Evolutionary conservation across 352 stramenopile genomes (phyloP).

Genomic region (Aphanomyces cochlioides): DNA sequence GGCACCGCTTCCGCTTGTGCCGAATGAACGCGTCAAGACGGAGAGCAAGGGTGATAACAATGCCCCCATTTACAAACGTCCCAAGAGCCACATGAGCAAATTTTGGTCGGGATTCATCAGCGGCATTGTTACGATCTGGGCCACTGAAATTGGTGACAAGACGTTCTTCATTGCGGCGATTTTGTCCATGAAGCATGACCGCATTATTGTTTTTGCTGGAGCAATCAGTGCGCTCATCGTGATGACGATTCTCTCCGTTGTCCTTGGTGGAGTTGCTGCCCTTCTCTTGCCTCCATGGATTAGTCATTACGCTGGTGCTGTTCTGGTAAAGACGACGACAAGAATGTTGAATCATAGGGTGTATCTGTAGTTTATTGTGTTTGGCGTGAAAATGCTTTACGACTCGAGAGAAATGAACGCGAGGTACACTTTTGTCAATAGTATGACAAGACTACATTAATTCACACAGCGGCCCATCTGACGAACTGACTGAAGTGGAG

Average conservation of each 20-base stretch:
- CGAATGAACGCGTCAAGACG: conserved; percentile 24
- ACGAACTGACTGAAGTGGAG: conserved; percentile 77
- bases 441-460: not conserved
- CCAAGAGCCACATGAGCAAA: conserved; percentile 50
- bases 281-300: conserved; percentile 90
- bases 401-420: conserved; percentile 78
- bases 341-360: conserved; percentile 3
- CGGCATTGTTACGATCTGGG: conserved; percentile 94
- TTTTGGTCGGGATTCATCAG: conserved; percentile 86
- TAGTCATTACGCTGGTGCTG: conserved; percentile 94
- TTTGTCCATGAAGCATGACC: conserved; percentile 94
- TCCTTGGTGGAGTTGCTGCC: conserved; percentile 95
- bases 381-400: conserved; percentile 93
- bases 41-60: not conserved
- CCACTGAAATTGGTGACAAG: conserved; percentile 99
- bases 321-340: conserved; percentile 50
- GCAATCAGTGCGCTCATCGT: conserved; percentile 93
- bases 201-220: conserved; percentile 94
- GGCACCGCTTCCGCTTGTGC: not conserved
- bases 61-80: conserved; percentile 23
- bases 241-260: conserved; percentile 97
- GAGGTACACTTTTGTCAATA: conserved; percentile 41
- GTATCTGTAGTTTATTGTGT: conserved; percentile 91
- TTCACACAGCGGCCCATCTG: conserved; percentile 55
- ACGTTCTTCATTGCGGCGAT: conserved; percentile 99